A percentile compares a stretch with the other conserved stretches of the same genome.
These are phyloP conservation scores for Leersia perrieri DNA, from an alignment of 176 grass and related monocot species.

Conservation along the genomic window DNA sequence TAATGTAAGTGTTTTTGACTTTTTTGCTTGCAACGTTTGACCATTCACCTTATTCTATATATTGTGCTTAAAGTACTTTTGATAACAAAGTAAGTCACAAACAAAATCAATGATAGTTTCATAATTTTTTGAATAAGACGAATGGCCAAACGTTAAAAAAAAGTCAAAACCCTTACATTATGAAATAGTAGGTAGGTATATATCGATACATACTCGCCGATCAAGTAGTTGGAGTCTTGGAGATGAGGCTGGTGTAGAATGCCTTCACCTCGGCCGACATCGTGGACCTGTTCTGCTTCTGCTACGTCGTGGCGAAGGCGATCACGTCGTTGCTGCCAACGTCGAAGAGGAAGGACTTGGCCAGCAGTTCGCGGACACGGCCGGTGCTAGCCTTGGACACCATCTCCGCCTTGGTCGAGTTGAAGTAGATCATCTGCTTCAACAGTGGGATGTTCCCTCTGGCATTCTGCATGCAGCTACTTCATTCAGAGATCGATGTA, in stretches of 20 bases:
- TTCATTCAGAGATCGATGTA: too few species aligned
- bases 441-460: conserved; percentile 35
- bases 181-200: not conserved
- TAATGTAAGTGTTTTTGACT: too few species aligned
- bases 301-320: not conserved
- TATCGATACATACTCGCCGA: not conserved
- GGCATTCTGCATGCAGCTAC: not conserved
- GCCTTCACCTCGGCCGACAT: not conserved
- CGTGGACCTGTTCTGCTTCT: not conserved
- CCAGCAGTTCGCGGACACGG: not conserved
- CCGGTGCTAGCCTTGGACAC: not conserved
- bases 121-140: too few species aligned
- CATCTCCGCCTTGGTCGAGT: conserved; percentile 26
- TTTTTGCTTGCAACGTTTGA: too few species aligned
- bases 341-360: conserved; percentile 34
- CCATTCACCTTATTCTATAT: too few species aligned
- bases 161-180: too few species aligned
- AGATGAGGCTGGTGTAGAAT: conserved; percentile 1
- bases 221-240: too few species aligned
- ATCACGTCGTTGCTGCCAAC: conserved; percentile 38
- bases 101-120: too few species aligned
- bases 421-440: conserved; percentile 28
- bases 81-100: too few species aligned
- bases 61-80: too few species aligned
- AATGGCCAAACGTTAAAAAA: too few species aligned